Conservation (phyloP, 345 rosid genomes). For the Capsella bursapastoris region DNA sequence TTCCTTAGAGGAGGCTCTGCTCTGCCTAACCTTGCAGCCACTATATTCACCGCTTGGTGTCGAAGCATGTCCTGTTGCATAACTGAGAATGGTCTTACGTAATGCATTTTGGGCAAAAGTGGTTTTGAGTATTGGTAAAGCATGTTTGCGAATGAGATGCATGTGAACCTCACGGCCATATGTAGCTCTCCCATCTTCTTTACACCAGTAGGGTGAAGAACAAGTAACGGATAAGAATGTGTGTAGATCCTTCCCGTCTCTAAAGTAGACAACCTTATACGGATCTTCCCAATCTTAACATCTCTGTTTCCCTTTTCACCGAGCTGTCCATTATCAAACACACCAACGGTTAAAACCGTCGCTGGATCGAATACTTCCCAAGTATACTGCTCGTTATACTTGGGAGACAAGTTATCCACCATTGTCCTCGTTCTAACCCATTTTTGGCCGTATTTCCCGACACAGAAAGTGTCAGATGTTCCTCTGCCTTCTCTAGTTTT, state of each 20-base stretch:
- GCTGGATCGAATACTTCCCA: conserved; percentile 99
- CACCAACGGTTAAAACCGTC: conserved; percentile 89
- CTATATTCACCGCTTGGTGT: conserved; percentile 81
- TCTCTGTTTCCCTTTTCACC: conserved; percentile 74
- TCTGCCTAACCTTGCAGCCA: conserved; percentile 78
- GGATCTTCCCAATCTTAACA: conserved; percentile 89
- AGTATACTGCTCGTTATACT: conserved; percentile 92
- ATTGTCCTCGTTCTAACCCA: conserved; percentile 95
- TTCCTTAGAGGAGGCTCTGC: conserved; percentile 94
- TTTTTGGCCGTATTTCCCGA: conserved; percentile 96
- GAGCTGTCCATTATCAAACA: conserved; percentile 88
- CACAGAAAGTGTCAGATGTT: conserved; percentile 92
- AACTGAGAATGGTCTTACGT: conserved; percentile 75
- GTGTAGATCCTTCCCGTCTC: conserved; percentile 92
- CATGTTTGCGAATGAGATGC: conserved; percentile 84
- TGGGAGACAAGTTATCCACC: conserved; percentile 80
- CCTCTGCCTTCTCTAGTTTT: conserved; percentile 84
- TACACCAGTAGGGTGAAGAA: conserved; percentile 86
- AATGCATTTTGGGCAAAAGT: conserved; percentile 93
- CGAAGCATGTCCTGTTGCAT: conserved; percentile 91
- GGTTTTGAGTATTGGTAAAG: conserved; percentile 85
- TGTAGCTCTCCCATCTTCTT: conserved; percentile 99
- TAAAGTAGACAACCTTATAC: conserved; percentile 85
- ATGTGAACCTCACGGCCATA: conserved; percentile 82
- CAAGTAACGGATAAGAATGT: conserved; percentile 87